Base-by-base conservation (phyloP, 441 rosid genomes). In the Jatropha podagrica region DNA sequence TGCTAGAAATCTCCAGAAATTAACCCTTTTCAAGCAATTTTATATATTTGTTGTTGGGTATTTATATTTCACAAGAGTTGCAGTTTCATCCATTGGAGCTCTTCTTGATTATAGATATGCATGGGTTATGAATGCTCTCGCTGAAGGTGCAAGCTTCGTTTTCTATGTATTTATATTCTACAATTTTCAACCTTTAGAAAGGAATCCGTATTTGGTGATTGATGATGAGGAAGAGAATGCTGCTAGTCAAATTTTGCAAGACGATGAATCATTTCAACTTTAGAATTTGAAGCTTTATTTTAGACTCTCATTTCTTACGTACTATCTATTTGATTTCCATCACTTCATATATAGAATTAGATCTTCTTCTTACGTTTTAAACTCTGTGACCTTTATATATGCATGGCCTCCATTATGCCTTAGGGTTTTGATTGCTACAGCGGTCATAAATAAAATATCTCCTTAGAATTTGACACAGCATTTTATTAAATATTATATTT, bases 1-100 rank as follows among this genome's bases (percentile, higher is more conserved):
- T 0, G 87, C 85, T 3, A 81, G 80, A 69, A 90, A 88, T 63
- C 79, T 90, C 3, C 84, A 85, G 40, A 88, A 88, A 68, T 51
- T 90, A 23, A 85, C 86, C 49, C 83, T 86, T n/a, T 90, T 88
- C 81, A 87, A 83, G 87, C 86, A 87, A 69, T 85, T 88, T 49
- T 90, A 90, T 17, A 73, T 87, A 7, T 76, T 82, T 18, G 83
- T 87, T 63, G 80, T 88, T 6, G 85, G 80, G 1, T 88, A 88
- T 63, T 73, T 88, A 78, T 86, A 88, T 56, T 88, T 84, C 73
- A 86, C 94, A 1, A 80, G 91, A 64, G 78, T 86, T 44, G 79
- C 83, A 64, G 89, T 87, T 37, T 69, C 85, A 1, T 82, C 86
- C 1, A 40, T 87, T 0, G 86, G 79, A 14, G 79, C 86, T 3